phyloP scores from a whole-genome alignment of 176 grass and related monocot species.

The Leersia perrieri region DNA sequence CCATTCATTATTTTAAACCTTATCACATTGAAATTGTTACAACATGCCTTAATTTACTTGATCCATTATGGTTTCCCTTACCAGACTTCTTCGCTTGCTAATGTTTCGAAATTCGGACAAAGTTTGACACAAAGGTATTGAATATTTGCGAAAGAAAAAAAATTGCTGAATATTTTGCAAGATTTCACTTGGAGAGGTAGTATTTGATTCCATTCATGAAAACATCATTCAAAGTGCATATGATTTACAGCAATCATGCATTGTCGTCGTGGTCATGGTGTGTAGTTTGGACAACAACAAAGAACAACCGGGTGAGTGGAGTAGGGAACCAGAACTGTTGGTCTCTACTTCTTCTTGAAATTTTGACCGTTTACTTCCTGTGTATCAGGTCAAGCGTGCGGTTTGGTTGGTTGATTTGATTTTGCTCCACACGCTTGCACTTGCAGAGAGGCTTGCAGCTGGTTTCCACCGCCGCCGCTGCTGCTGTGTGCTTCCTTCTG shows the following conservation, averaged over 20 bases:
- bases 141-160: neutral
- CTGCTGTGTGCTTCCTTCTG: neutral
- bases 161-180: neutral
- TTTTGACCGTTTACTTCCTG: neutral
- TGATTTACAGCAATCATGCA: slow-evolving; percentile 1
- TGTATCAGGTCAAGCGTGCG: neutral
- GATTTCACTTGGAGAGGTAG: neutral
- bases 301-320: neutral
- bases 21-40: neutral
- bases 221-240: neutral
- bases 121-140: neutral
- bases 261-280: neutral
- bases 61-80: neutral
- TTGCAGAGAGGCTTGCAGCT: too few relatives aligned
- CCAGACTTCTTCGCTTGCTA: neutral
- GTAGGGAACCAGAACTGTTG: neutral
- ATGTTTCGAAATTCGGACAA: neutral
- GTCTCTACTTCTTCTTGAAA: neutral
- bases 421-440: neutral
- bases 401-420: too few relatives aligned
- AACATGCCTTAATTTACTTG: neutral
- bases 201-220: too few relatives aligned
- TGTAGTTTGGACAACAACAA: neutral
- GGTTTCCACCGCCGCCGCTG: too few relatives aligned
- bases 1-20: neutral